Conservation (phyloP, 2,329 filamentous ascomycete species). For the Curvularia sp. region DNA sequence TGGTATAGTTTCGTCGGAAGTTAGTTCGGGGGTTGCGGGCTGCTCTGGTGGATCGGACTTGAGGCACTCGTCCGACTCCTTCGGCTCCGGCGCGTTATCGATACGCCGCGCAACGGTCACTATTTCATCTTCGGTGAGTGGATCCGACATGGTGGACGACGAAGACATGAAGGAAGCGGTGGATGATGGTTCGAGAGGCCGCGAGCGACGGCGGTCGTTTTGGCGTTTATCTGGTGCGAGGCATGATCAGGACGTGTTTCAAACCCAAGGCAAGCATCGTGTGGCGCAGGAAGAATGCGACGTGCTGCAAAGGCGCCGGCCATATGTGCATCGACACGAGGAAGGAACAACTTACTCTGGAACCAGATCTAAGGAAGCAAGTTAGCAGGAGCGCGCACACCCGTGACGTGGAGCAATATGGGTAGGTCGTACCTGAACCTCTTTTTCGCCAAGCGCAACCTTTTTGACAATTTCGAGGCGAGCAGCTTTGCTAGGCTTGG, state of each 20-base stretch:
- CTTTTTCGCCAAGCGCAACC: constrained; percentile 91
- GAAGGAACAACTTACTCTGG: constrained; percentile 58
- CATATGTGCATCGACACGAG: constrained; percentile 1
- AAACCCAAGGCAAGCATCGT: neutral
- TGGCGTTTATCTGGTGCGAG: constrained; percentile 67
- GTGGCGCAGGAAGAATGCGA: neutral
- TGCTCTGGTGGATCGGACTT: constrained; percentile 31
- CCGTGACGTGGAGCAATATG: constrained; percentile 36
- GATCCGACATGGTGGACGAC: constrained; percentile 49
- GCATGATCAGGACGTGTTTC: constrained; percentile 18
- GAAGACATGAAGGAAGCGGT: constrained; percentile 47
- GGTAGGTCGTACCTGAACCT: constrained; percentile 79
- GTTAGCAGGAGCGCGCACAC: constrained; percentile 43
- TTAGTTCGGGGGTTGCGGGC: constrained; percentile 31
- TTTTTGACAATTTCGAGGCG: constrained; percentile 83
- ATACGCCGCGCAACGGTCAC: constrained; percentile 26
- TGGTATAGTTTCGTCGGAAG: constrained; percentile 29
- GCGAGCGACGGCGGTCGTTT: constrained; percentile 88
- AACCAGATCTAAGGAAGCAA: constrained; percentile 81
- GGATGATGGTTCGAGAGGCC: constrained; percentile 65
- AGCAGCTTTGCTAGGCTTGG: constrained; percentile 89
- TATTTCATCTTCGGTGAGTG: constrained; percentile 42
- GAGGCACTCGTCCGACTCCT: constrained; percentile 25
- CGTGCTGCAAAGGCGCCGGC: neutral
- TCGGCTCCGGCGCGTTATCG: constrained; percentile 29